Conservation (phyloP, 2,329 filamentous ascomycete genomes). For the Penicillium psychrosexuale region DNA sequence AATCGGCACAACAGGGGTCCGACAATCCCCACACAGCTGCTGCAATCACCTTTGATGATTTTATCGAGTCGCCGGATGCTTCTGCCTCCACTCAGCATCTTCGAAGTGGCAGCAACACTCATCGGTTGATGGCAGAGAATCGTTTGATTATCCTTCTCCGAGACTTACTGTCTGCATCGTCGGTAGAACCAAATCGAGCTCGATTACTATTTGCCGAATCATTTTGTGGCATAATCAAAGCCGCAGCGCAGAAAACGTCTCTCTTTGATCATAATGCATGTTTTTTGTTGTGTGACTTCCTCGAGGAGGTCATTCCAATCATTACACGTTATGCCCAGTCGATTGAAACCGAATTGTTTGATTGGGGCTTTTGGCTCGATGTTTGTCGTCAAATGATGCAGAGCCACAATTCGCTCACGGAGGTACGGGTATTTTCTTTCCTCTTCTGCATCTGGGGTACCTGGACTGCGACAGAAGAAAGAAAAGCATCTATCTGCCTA, state of each 20-base stretch:
- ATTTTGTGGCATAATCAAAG: conserved; percentile 70
- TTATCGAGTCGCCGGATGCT: conserved; percentile 64
- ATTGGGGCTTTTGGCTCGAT: conserved; percentile 79
- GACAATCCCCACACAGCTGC: conserved; percentile 48
- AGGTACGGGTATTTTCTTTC: conserved; percentile 79
- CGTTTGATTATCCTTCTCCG: conserved; percentile 76
- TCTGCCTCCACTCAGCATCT: conserved; percentile 61
- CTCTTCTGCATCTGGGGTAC: conserved; percentile 77
- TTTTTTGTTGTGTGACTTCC: conserved; percentile 85
- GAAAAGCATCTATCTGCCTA: conserved; percentile 68
- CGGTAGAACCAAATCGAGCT: conserved; percentile 51
- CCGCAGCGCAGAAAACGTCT: conserved; percentile 70
- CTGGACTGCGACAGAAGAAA: conserved; percentile 60
- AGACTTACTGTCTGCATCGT: conserved; percentile 68
- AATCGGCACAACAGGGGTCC: conserved; percentile 49
- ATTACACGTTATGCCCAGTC: conserved; percentile 59
- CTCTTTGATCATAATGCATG: conserved; percentile 79
- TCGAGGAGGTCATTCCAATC: conserved; percentile 75
- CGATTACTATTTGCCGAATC: conserved; percentile 72
- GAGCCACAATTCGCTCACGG: conserved; percentile 85
- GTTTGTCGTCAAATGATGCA: conserved; percentile 75
- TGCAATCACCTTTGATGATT: conserved; percentile 64
- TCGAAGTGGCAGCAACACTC: conserved; percentile 62
- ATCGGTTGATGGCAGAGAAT: conserved; percentile 84
- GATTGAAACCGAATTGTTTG: conserved; percentile 40